Percentiles rank a stretch among this genome's conserved stretches.
phyloP scores from a whole-genome alignment of 2,329 filamentous ascomycete genomes.

The Graphilbum sp. region DNA sequence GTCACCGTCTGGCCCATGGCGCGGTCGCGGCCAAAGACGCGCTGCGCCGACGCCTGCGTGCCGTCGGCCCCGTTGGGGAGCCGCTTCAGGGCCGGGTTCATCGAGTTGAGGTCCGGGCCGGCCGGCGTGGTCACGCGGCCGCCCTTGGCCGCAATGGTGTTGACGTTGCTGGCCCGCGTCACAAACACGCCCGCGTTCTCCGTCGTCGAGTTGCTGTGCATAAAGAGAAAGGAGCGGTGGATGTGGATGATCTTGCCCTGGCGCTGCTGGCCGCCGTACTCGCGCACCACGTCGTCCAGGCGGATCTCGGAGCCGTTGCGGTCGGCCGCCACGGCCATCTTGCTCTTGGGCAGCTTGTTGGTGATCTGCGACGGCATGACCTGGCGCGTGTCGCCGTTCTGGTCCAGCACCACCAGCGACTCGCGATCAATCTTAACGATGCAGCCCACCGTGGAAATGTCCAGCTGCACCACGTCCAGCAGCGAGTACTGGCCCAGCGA shows the following conservation, averaged over 20 bases:
- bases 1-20: conserved; percentile 84
- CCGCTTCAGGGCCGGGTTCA: conserved; percentile 80
- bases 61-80: conserved; percentile 40
- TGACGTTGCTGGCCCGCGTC: conserved; percentile 67
- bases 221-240: conserved; percentile 79
- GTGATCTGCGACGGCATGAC: conserved; percentile 83
- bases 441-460: conserved; percentile 80
- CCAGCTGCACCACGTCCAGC: conserved; percentile 86
- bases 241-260: conserved; percentile 87
- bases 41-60: conserved; percentile 53
- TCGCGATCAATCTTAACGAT: conserved; percentile 93
- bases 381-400: conserved; percentile 68
- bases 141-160: conserved; percentile 86
- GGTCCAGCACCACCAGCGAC: conserved; percentile 76
- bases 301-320: conserved; percentile 87
- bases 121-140: conserved; percentile 48
- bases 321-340: conserved; percentile 78
- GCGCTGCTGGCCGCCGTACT: conserved; percentile 70
- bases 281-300: conserved; percentile 80
- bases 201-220: conserved; percentile 66
- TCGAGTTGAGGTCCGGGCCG: conserved; percentile 69
- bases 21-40: conserved; percentile 63
- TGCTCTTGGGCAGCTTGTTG: conserved; percentile 70
- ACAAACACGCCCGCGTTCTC: conserved; percentile 89
- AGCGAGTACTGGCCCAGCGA: conserved; percentile 79